Conservation (phyloP, 1,139 yeast species). For the Hanseniaspora gamundiae region DNA sequence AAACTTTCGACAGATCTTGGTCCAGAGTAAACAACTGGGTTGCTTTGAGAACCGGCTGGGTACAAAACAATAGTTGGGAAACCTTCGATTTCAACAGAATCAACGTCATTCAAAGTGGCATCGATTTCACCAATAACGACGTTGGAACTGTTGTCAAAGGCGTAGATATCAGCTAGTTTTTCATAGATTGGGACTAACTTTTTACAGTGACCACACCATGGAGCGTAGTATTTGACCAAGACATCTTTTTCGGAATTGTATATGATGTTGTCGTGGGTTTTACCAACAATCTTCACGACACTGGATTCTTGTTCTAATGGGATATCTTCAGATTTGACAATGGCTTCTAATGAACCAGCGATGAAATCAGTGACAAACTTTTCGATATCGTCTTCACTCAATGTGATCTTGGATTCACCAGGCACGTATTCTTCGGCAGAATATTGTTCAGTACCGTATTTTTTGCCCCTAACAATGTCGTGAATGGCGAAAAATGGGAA, state of each 20-base stretch:
- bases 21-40: slow-evolving; percentile 60
- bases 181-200: slow-evolving; percentile 86
- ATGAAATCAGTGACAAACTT: slow-evolving; percentile 53
- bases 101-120: slow-evolving; percentile 79
- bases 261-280: slow-evolving; percentile 63
- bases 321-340: slow-evolving; percentile 73
- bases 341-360: slow-evolving; percentile 56
- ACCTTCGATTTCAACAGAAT: slow-evolving; percentile 63
- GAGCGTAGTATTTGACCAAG: slow-evolving; percentile 88
- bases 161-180: slow-evolving; percentile 64
- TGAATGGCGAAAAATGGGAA: slow-evolving; percentile 91
- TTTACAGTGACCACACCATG: slow-evolving; percentile 99
- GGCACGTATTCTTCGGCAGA: slow-evolving; percentile 24
- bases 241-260: slow-evolving; percentile 70
- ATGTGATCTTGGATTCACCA: slow-evolving; percentile 9
- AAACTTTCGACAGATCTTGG: slow-evolving; percentile 67
- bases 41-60: slow-evolving; percentile 77
- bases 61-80: slow-evolving; percentile 88
- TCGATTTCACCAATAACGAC: slow-evolving; percentile 79
- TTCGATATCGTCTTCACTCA: slow-evolving; percentile 36
- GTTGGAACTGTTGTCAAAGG: slow-evolving; percentile 35
- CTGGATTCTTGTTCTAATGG: slow-evolving; percentile 71
- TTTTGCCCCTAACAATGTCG: slow-evolving; percentile 51
- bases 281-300: slow-evolving; percentile 73
- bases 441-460: slow-evolving; percentile 55